Evolutionary conservation across 306 rosid genomes (phyloP), one percentile per base, ranked within the genome.

Genomic region (Notholithocarpus densiflorus): DNA sequence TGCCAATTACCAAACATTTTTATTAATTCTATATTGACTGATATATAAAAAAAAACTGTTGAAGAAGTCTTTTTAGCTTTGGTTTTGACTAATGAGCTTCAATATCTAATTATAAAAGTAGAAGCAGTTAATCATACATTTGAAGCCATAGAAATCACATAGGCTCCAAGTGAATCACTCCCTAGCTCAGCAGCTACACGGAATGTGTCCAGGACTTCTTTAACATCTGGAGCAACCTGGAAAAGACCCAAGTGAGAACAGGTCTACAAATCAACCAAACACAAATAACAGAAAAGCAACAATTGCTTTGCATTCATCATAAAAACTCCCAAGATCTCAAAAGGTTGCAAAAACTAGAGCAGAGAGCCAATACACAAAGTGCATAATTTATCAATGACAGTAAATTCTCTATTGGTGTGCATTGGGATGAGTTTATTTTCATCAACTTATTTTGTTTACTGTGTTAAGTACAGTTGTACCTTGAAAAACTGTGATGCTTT

Each of bases 121-220:
- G 73, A 26, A 68, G 80, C 23, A 82, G 56, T 54, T 51, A 70
- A 56, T 64, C 90, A 71, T 89, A 94, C 97, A 74, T 87, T 87
- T 61, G 98, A 89, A 48, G 98, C 98, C 98, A 94, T 94, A 48
- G 98, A 94, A 76, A 94, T 94, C 89, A 94, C 97, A 80, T 94
- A 94, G 45, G 97, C 98, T 81, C 97, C 97, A 69, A 92, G 97
- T 18, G 92, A 89, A 74, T 92, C 97, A 75, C 90, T 88, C 78
- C 92, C 98, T 32, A 94, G 91, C 87, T 90, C 97, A 76, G 98
- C 97, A 53, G 97, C 94, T 54, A 90, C 77, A 43, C 74, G 87
- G 81, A 94, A 94, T 82, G 98, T 92, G 74, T 92, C 93, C 86
- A 92, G 79, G 76, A 89, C 91, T 87, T 94, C 98, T 82, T 84